Base-by-base conservation (phyloP, 495 filamentous ascomycete genomes). In the Entonaema liquescens region DNA sequence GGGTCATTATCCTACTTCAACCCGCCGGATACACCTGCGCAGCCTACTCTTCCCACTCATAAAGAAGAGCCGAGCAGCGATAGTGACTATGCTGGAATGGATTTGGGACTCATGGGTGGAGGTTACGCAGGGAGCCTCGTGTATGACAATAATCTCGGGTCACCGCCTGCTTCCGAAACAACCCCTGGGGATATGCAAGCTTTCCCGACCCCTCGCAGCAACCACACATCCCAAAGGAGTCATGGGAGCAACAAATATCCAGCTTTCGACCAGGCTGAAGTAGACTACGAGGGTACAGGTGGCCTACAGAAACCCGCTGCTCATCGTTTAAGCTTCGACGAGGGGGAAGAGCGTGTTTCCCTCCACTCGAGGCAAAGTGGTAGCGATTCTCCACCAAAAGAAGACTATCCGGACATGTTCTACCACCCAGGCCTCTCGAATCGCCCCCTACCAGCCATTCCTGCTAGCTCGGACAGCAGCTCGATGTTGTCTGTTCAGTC, bases 371-470 rank as follows among this genome's bases (percentile, higher is more conserved):
- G 67, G 74, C 83, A 68, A 79, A 89, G 74, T 81, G 83, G 78
- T 70, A 89, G 84, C 67, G 86, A 88, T n/a, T 86, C 83, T 38
- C 80, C 84, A 19, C 70, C 78, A 23, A 83, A 87, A 56, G 91
- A 91, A 44, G 91, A 90, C 53, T 91, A 91, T 61, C 91, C 89
- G 17, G 96, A 98, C 70, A 88, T 98, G 77, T 99, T 98, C 76
- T 99, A 93, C 77, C 94, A 97, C 75, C 95, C 94, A 6, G 91
- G 91, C 3, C 88, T 93, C 75, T 83, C 80, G 4, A 85, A 79
- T 50, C 86, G 92, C 35, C 94, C 93, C 8, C 81, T 97, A 42
- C 94, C 94, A 15, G 91, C 93, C n/a, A 87, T 93, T 7, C 93
- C 94, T 11, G 84, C 88, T 23, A 77, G 78, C 28, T 81, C 81